phyloP scores from a whole-genome alignment of 2,329 filamentous ascomycete genomes.

The Phialophora tarda region DNA sequence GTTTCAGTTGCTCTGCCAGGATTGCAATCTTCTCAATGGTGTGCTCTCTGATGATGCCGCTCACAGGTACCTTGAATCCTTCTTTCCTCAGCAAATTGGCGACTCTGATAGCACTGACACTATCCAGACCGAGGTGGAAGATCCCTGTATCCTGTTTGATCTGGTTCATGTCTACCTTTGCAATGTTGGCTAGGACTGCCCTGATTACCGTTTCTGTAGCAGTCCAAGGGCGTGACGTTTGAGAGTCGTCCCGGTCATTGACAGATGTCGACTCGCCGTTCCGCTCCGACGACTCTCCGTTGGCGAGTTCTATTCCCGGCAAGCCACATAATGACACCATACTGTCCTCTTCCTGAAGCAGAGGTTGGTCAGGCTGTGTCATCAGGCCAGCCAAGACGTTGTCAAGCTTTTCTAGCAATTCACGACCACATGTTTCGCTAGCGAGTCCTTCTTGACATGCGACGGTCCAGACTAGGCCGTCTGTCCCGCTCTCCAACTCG shows the following conservation, averaged over 20 bases:
- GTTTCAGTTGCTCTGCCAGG: conserved; percentile 10
- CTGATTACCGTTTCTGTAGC: conserved; percentile 50
- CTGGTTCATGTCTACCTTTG: conserved; percentile 62
- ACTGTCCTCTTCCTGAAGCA: conserved; percentile 49
- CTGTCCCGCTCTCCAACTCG: conserved; percentile 71
- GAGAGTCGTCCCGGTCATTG: not conserved
- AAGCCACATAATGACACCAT: conserved; percentile 67
- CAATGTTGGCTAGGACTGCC: conserved; percentile 60
- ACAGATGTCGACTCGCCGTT: not conserved
- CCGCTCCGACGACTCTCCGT: no score
- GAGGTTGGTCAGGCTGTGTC: conserved; percentile 52
- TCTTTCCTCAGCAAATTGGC: conserved; percentile 70
- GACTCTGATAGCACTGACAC: conserved; percentile 88
- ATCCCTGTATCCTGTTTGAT: conserved; percentile 70
- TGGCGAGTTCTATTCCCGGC: conserved; percentile 13
- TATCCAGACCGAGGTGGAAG: conserved; percentile 87
- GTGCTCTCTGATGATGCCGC: conserved; percentile 70
- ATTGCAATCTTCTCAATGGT: conserved; percentile 69
- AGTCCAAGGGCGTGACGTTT: conserved; percentile 39
- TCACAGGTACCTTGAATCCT: conserved; percentile 68
- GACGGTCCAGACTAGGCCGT: conserved; percentile 70
- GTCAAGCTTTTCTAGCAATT: conserved; percentile 66
- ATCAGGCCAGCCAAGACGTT: conserved; percentile 64
- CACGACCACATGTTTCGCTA: conserved; percentile 52
- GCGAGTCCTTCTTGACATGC: conserved; percentile 69